Conservation (phyloP, 768 basidiomycete genomes). For the Steccherinum ochraceum region DNA sequence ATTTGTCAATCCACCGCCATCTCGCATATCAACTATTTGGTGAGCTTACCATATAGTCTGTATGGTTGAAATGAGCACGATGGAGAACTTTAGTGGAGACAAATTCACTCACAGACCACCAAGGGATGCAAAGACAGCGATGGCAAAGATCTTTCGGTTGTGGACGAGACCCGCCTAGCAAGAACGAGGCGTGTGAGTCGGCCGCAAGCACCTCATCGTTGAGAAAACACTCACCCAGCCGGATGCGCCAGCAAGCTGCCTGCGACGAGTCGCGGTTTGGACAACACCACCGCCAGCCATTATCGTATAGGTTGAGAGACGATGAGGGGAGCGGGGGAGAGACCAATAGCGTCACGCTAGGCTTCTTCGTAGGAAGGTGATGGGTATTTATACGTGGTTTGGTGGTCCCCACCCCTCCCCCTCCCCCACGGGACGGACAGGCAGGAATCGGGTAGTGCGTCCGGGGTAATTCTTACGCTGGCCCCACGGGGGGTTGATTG, state of each 20-base stretch:
- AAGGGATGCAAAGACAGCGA: slow-evolving; percentile 73
- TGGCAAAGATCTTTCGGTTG: slow-evolving; percentile 58
- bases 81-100: too few relatives aligned
- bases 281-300: slow-evolving; percentile 42
- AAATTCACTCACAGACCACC: slow-evolving; percentile 61
- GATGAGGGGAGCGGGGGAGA: slow-evolving; percentile 2
- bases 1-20: slow-evolving; percentile 2
- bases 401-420: too few relatives aligned
- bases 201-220: slow-evolving; percentile 1
- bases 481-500: not conserved
- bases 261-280: slow-evolving; percentile 40
- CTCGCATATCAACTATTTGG: not conserved
- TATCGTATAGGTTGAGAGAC: not conserved
- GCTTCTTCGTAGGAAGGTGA: not conserved
- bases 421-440: too few relatives aligned
- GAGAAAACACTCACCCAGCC: slow-evolving; percentile 54
- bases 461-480: not conserved
- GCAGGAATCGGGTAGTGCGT: not conserved
- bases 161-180: slow-evolving; percentile 54
- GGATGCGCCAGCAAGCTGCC: slow-evolving; percentile 53
- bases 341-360: not conserved
- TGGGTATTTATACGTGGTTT: not conserved
- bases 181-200: slow-evolving; percentile 6
- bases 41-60: slow-evolving; percentile 54
- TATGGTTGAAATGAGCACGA: too few relatives aligned